phyloP scores from a whole-genome alignment of 768 basidiomycete genomes.

The Chalciporus chontae region DNA sequence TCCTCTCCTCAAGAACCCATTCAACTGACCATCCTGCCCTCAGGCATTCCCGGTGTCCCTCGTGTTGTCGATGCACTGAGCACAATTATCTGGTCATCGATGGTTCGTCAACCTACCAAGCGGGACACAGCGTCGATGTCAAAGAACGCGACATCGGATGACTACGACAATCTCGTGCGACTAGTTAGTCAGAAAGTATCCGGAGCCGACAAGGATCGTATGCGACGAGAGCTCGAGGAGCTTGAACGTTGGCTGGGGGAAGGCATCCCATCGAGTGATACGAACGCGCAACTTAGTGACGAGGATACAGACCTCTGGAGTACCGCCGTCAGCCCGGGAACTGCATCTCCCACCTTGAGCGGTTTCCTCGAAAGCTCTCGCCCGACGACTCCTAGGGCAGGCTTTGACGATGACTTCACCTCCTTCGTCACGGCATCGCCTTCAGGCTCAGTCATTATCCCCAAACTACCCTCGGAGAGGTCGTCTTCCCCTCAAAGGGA shows the following conservation, averaged over 20 bases:
- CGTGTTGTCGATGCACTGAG: constrained; percentile 77
- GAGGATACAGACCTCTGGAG: constrained; percentile 39
- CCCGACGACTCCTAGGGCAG: constrained; percentile 34
- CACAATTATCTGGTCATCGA: constrained; percentile 87
- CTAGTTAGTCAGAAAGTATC: constrained; percentile 20
- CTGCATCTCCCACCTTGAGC: constrained; percentile 22
- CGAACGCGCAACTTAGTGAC: constrained; percentile 14
- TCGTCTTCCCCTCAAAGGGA: neutral
- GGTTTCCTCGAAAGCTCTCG: constrained; percentile 19
- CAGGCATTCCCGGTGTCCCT: constrained; percentile 54
- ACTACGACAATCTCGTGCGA: constrained; percentile 21
- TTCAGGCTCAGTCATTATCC: constrained; percentile 3
- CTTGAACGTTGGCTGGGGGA: constrained; percentile 63
- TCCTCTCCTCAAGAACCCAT: too few relatives aligned
- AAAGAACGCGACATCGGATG: constrained; percentile 9
- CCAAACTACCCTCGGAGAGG: neutral
- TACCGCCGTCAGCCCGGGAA: constrained; percentile 30
- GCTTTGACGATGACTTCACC: constrained; percentile 80
- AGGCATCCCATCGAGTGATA: constrained; percentile 19
- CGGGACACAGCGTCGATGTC: neutral
- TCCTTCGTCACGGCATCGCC: constrained; percentile 65
- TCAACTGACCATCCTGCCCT: neutral
- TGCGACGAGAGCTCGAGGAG: constrained; percentile 53
- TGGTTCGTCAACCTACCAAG: constrained; percentile 36
- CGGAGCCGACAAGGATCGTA: constrained; percentile 30